A percentile compares a stretch with the other conserved stretches of the same genome.
phyloP scores from a whole-genome alignment of 2,329 filamentous ascomycete species.

The Aspergillus caelatus region DNA sequence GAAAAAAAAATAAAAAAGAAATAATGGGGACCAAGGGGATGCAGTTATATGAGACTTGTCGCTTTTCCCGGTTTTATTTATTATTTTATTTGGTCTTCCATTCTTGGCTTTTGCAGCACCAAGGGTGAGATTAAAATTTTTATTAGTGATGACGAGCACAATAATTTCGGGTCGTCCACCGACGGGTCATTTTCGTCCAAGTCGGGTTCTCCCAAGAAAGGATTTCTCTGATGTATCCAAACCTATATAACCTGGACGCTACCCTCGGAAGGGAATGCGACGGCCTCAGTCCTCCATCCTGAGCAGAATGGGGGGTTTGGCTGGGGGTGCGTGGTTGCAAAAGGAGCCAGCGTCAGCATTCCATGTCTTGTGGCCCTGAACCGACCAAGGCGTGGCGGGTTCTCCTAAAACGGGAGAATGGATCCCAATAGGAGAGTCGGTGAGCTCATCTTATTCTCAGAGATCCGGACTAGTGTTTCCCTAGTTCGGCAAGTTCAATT shows the following conservation, averaged over 20 bases:
- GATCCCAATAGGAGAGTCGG: conserved; percentile 8
- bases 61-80: background rate
- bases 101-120: background rate
- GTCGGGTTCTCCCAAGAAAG: conserved; percentile 2
- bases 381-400: background rate
- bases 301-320: background rate
- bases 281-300: background rate
- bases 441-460: conserved; percentile 6
- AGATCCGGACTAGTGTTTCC: conserved; percentile 6
- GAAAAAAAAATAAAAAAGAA: background rate
- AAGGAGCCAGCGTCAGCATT: background rate
- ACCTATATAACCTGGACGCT: conserved; percentile 18
- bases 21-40: background rate
- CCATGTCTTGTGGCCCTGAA: background rate
- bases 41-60: background rate
- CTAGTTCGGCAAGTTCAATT: background rate
- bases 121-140: background rate
- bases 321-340: background rate
- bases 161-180: conserved; percentile 7
- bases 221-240: conserved; percentile 19
- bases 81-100: background rate
- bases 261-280: conserved; percentile 7
- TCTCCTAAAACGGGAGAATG: conserved; percentile 2
- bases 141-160: conserved; percentile 4
- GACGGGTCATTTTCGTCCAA: conserved; percentile 2